Percentiles rank a stretch among this genome's conserved stretches.
phyloP scores from a whole-genome alignment of 1,139 yeast genomes.

The Yamadazyma dendronema region DNA sequence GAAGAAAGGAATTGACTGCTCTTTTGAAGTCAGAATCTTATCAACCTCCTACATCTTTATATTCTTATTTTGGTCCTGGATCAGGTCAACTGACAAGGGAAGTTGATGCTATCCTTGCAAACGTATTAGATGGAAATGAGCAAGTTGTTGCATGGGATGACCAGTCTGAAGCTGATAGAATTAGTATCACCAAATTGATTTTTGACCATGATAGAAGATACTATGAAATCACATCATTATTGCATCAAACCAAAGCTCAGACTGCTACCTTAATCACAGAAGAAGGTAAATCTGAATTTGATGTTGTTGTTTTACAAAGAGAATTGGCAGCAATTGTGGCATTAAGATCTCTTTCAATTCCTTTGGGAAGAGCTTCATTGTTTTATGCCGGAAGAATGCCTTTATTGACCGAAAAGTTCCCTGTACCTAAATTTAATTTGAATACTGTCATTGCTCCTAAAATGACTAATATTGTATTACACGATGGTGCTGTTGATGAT shows the following conservation, averaged over 20 bases:
- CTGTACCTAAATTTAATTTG: slow-evolving; percentile 74
- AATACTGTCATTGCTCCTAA: slow-evolving; percentile 65
- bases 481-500: slow-evolving; percentile 52
- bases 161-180: slow-evolving; percentile 63
- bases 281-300: slow-evolving; percentile 50
- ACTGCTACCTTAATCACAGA: slow-evolving; percentile 40
- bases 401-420: slow-evolving; percentile 78
- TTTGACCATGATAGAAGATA: slow-evolving; percentile 79
- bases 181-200: slow-evolving; percentile 65
- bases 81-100: slow-evolving; percentile 30
- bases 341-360: slow-evolving; percentile 70
- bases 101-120: slow-evolving; percentile 46
- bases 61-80: slow-evolving; percentile 13
- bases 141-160: slow-evolving; percentile 62
- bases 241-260: slow-evolving; percentile 72
- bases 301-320: slow-evolving; percentile 56
- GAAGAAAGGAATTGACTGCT: slow-evolving; percentile 61
- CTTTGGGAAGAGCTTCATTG: slow-evolving; percentile 75
- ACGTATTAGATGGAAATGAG: slow-evolving; percentile 48
- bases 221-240: slow-evolving; percentile 67
- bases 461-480: slow-evolving; percentile 61
- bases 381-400: slow-evolving; percentile 74
- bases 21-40: slow-evolving; percentile 20
- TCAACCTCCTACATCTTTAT: slow-evolving; percentile 19
- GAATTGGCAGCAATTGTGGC: slow-evolving; percentile 64